Evolutionary conservation across 371 early-diverging fungal genomes (phyloP), one percentile per base, ranked within the genome.

Genomic region (Batkoa obscura): DNA sequence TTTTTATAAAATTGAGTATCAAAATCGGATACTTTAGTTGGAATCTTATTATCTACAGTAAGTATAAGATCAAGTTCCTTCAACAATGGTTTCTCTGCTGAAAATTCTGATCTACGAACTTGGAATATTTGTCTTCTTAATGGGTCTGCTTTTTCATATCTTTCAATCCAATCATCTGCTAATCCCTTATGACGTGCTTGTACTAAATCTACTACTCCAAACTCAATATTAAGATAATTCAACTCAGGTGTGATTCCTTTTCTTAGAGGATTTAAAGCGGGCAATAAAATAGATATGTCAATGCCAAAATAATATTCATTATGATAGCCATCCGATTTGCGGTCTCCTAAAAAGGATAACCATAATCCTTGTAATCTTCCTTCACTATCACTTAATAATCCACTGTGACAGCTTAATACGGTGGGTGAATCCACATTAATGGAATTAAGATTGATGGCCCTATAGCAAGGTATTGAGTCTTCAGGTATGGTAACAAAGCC

Each of bases 381-480:
- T 12, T 79, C 65, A 10, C 72, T 59, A 59, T 88, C 85, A 1
- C 84, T 83, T 39, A 94, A 67, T 6, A 91, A 74, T 52, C 94
- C 94, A 12, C 86, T 83, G 6, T 81, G 80, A 57, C 87, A 90
- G 57, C 83, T 81, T 60, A 83, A 74, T 9, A 82, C 81, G 43
- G 90, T 62, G 9, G 91, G 87, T 43, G 90, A 84, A 61, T 94
- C 88, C 9, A 92, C 63, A 5, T 86, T 87, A 55, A 92, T 79
- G 5, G 86, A 87, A 59, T 93, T 88, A 70, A 80, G 60, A 59
- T 86, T 86, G 60, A 81, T 77, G 38, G 72, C 67, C 17, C 86
- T 71, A 73, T 87, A 91, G 2, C 92, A 71, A 36, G 94, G 92
- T 5, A 83, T 88, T 3, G 78, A 71, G 56, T 77, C 78, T 59